Evolutionary conservation across 768 basidiomycete species (phyloP).

Genomic region (Mycena epipterygia): DNA sequence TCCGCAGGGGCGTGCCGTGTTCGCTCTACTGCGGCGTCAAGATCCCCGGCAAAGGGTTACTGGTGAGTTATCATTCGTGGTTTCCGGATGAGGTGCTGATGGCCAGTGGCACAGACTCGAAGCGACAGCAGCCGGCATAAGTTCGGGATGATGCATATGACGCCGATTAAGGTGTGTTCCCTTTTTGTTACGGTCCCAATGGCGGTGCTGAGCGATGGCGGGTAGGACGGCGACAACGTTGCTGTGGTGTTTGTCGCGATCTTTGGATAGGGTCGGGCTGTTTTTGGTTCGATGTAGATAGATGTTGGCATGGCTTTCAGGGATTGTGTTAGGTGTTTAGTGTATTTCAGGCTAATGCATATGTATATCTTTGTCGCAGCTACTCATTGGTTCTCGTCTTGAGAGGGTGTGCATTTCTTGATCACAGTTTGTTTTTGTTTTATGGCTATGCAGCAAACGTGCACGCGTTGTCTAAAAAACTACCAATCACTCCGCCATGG

Average conservation of each 20-base stretch:
- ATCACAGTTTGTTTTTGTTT: too few species aligned
- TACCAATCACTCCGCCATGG: too few species aligned
- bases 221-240: slow-evolving; percentile 29
- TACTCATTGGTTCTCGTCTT: too few species aligned
- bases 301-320: too few species aligned
- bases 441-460: too few species aligned
- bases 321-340: too few species aligned
- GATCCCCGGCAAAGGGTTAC: slow-evolving; percentile 22
- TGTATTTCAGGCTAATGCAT: too few species aligned
- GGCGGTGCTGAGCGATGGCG: not conserved
- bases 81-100: not conserved
- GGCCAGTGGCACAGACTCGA: slow-evolving; percentile 4
- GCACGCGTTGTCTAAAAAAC: too few species aligned
- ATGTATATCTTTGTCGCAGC: too few species aligned
- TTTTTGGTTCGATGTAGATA: too few species aligned
- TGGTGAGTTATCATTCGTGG: slow-evolving; percentile 12
- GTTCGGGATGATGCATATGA: slow-evolving; percentile 37
- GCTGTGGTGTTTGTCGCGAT: slow-evolving; percentile 32
- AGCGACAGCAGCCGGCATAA: slow-evolving; percentile 19
- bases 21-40: slow-evolving; percentile 32
- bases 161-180: slow-evolving; percentile 32
- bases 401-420: too few species aligned
- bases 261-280: slow-evolving; percentile 19
- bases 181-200: not conserved
- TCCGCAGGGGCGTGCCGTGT: slow-evolving; percentile 25